phyloP scores from a whole-genome alignment of 179 eudicot genomes.

The Silene coronaria region DNA sequence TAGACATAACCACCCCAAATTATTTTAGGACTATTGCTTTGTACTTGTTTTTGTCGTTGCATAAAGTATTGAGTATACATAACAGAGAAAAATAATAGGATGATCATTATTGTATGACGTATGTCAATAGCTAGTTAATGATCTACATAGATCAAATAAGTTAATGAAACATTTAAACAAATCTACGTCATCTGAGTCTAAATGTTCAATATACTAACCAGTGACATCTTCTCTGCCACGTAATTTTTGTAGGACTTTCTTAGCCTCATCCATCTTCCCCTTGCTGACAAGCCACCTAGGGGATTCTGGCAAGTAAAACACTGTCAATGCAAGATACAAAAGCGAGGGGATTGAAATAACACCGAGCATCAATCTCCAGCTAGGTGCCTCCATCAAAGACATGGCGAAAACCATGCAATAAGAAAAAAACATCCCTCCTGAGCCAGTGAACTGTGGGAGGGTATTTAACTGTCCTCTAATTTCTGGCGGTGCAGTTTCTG shows the following conservation, averaged over 20 bases:
- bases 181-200: neutral
- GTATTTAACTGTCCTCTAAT: slow-evolving; percentile 62
- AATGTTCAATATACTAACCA: slow-evolving; percentile 34
- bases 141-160: neutral
- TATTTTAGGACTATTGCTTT: too few relatives aligned
- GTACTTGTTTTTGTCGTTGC: neutral
- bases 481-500: slow-evolving; percentile 61
- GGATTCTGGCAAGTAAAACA: slow-evolving; percentile 61
- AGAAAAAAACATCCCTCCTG: slow-evolving; percentile 65
- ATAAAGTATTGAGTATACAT: neutral
- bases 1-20: neutral
- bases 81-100: neutral
- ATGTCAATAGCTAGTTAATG: neutral
- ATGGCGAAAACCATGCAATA: slow-evolving; percentile 66
- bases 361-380: slow-evolving; percentile 78
- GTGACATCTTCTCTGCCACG: slow-evolving; percentile 63
- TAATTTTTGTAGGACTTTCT: slow-evolving; percentile 45
- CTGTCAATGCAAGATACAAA: slow-evolving; percentile 38
- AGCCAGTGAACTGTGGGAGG: slow-evolving; percentile 73
- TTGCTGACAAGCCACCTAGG: slow-evolving; percentile 76
- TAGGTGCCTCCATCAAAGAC: slow-evolving; percentile 54
- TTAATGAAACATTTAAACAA: neutral
- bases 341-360: slow-evolving; percentile 59
- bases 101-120: neutral
- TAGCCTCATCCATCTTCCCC: slow-evolving; percentile 68